Base-by-base conservation (phyloP, 1,139 yeast genomes). In the Tardiomyces digboiensis region DNA sequence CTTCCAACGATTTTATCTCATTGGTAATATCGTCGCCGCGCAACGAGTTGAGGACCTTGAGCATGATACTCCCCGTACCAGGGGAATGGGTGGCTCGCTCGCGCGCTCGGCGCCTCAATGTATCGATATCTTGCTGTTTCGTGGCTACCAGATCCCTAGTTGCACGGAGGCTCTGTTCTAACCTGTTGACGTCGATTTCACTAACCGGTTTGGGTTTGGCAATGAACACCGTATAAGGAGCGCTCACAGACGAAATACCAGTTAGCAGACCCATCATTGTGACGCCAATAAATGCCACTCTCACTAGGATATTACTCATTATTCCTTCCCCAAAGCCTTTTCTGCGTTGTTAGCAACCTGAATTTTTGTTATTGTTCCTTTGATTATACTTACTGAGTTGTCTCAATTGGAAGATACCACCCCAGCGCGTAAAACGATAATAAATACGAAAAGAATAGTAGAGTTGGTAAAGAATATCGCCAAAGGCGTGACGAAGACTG, bases 171-270 rank as follows among this genome's bases (percentile, higher is more conserved):
- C 71, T 62, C 20, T 60, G 53, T 29, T 58, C 55, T n/a, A 71
- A 46, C 2, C 69, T 54, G 42, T 53, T 57, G 26, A 64, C 50
- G 44, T 67, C 70, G 16, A 54, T 47, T 20, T 61, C 61, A 2
- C 62, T 53, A 14, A 64, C 61, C 1, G 49, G 53, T 21, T 53
- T 49, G 6, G 54, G 47, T 39, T 49, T 46, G 43, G 60, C 51
- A 41, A 67, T 36, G 52, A 61, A 66, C 42, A 49, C 67, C 48
- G 62, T 67, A 64, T 73, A 75, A 1, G 83, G 79, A 0, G 87
- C 80, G n/a, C 88, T 72, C 14, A 79, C 76, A 10, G 88, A 80
- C 1, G 91, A 91, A 39, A 84, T 68, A 0, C 93, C 94, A 2
- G 88, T 80, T 36, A 85, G 64, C 1, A 76, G 59, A 0, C 89